A percentile compares a stretch with the other conserved stretches of the same genome.
Conservation (phyloP, 768 basidiomycete species). For the Rhizopogon vesiculosus region DNA sequence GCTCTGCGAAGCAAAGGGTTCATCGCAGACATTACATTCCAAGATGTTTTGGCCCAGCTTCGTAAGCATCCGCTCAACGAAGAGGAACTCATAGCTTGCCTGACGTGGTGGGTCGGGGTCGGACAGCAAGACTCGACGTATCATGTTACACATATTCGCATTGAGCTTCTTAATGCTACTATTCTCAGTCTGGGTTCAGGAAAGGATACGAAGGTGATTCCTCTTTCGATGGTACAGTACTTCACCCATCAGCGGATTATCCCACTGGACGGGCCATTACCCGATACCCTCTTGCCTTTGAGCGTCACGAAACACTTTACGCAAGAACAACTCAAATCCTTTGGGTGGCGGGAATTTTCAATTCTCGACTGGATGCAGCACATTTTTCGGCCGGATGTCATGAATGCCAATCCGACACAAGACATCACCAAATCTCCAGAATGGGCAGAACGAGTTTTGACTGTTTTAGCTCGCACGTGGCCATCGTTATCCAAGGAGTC, state of each 20-base stretch:
- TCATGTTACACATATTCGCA: conserved; percentile 42
- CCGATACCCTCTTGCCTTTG: conserved; percentile 67
- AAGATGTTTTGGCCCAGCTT: conserved; percentile 80
- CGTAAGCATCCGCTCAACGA: conserved; percentile 62
- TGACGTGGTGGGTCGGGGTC: conserved; percentile 78
- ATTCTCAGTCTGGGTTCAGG: conserved; percentile 45
- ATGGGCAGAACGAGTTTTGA: conserved; percentile 82
- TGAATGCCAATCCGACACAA: conserved; percentile 39
- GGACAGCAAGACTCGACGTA: conserved; percentile 29
- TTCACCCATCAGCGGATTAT: conserved; percentile 71
- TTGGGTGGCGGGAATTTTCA: conserved; percentile 78
- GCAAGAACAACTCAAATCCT: conserved; percentile 46
- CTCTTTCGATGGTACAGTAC: conserved; percentile 63
- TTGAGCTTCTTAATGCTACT: conserved; percentile 66
- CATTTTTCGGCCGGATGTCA: conserved; percentile 46
- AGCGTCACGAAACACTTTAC: conserved; percentile 58
- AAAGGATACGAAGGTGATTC: conserved; percentile 52
- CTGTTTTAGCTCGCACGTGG: conserved; percentile 68
- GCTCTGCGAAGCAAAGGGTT: conserved; percentile 57
- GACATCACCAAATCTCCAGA: conserved; percentile 60
- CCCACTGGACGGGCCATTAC: conserved; percentile 74
- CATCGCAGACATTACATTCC: conserved; percentile 71
- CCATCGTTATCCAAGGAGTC: conserved; percentile 46
- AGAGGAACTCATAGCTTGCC: conserved; percentile 72
- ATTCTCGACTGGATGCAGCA: conserved; percentile 72